Conservation (phyloP, 2,329 filamentous ascomycete species). For the Mariannaea sp. region DNA sequence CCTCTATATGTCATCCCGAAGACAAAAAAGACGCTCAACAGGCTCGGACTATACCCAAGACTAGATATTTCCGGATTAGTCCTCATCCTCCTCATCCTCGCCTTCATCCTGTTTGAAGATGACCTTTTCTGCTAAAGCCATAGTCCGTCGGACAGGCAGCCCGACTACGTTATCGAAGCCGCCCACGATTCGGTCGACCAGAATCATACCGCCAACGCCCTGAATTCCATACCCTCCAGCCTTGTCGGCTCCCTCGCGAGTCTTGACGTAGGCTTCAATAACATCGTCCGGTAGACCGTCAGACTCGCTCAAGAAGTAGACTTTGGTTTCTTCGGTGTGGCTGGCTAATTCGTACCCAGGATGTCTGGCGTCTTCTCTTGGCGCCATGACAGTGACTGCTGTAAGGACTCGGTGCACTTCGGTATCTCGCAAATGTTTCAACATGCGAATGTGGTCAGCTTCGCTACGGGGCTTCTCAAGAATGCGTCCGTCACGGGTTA, state of each 20-base stretch:
- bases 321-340: constrained; percentile 86
- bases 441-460: constrained; percentile 81
- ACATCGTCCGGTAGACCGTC: constrained; percentile 74
- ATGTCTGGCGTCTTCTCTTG: constrained; percentile 76
- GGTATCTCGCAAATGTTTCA: constrained; percentile 79
- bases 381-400: constrained; percentile 81
- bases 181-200: constrained; percentile 89
- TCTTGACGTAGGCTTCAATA: constrained; percentile 77
- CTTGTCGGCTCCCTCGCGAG: constrained; percentile 92
- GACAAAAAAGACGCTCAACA: background rate
- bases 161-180: constrained; percentile 94
- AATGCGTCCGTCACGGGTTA: constrained; percentile 74
- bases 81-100: constrained; percentile 55
- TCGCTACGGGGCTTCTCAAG: constrained; percentile 89
- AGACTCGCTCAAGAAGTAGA: constrained; percentile 75
- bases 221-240: constrained; percentile 96
- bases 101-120: constrained; percentile 74
- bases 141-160: constrained; percentile 75
- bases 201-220: constrained; percentile 80
- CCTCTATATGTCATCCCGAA: background rate
- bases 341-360: constrained; percentile 85
- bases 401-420: constrained; percentile 83
- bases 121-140: constrained; percentile 88
- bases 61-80: constrained; percentile 35
- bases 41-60: background rate